These are phyloP conservation scores for Austropuccinia psidii DNA, from an alignment of 1,284 basidiomycete genomes.

Conservation along the genomic window DNA sequence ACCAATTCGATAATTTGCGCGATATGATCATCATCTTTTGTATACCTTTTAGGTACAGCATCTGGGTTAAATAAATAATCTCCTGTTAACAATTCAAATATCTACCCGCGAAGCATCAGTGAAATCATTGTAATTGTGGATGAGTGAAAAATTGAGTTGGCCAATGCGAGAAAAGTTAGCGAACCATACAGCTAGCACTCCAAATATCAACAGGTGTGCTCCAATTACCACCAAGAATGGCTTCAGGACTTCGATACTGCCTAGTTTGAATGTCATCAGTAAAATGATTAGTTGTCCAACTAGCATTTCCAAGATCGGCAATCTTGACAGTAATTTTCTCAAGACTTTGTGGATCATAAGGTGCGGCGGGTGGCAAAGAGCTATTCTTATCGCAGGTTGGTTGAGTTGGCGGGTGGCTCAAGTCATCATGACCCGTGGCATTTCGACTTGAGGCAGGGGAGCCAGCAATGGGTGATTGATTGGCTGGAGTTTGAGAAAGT, in stretches of 20 bases:
- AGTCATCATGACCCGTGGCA: too few relatives aligned
- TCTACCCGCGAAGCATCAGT: conserved; percentile 77
- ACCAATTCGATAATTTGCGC: conserved; percentile 96
- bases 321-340: conserved; percentile 98
- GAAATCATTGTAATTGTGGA: too few relatives aligned
- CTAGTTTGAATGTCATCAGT: conserved; percentile 95
- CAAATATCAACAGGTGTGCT: conserved; percentile 89
- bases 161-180: background rate
- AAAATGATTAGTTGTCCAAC: conserved; percentile 54
- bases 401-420: too few relatives aligned
- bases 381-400: background rate
- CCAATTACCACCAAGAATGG: conserved; percentile 93
- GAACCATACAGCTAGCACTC: conserved; percentile 86
- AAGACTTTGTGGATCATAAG: conserved; percentile 54
- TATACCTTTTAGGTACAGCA: conserved; percentile 63
- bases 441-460: too few relatives aligned
- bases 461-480: conserved; percentile 1
- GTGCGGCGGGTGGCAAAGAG: background rate
- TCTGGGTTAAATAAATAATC: conserved; percentile 85
- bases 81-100: conserved; percentile 75
- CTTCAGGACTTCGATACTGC: conserved; percentile 95
- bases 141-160: conserved; percentile 81
- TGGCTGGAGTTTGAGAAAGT: conserved; percentile 41
- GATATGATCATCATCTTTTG: conserved; percentile 97
- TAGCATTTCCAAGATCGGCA: conserved; percentile 90